Evolutionary conservation across 2,329 filamentous ascomycete species (phyloP), one percentile per base, ranked within the genome.

Genomic region (Diaporthe destruens): DNA sequence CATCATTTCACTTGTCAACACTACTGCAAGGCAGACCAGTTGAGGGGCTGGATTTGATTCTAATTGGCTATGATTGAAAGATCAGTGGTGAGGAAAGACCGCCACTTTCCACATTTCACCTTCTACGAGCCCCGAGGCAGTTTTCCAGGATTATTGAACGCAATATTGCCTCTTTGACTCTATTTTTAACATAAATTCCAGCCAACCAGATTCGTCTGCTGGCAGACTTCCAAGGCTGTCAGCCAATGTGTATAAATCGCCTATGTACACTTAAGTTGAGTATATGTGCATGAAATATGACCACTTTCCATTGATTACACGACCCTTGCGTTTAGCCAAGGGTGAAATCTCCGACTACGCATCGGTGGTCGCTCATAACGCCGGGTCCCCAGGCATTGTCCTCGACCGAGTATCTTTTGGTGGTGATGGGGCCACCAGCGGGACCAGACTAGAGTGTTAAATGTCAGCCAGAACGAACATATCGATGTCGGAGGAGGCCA

Each of bases 381-480:
- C 55, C 44, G 47, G 34, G 81, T 75, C 84, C 81, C 25, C 86
- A 84, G 54, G 74, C 75, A 73, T 84, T 86, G 14, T 79, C 76
- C 49, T 85, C 74, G 4, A 86, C 84, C 42, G 80, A 79, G 76
- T 82, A 84, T 29, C 76, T 80, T 72, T 77, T 77, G 4, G 80
- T 77, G 7, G 57, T 61, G 82, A 44, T 42, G 3, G 36, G n/a
- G 14, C 51, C 68, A 11, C 44, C 68, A 12, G 34, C 23, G 6
- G 51, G 51, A 29, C 23, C 51, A 32, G 51, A 54, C 51, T 54
- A 32, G 18, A 32, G 51, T 7, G 18, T 9, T 25, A 54, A 9
- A 32, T 29, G 51, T 54, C 32, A 54, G 51, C 32, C 25, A 54
- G 20, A 6, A 16, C 25, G 7, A 7, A 20, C 25, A 47, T 16